Base-by-base conservation (phyloP, 352 stramenopile species). In the Pythium myriotylum region DNA sequence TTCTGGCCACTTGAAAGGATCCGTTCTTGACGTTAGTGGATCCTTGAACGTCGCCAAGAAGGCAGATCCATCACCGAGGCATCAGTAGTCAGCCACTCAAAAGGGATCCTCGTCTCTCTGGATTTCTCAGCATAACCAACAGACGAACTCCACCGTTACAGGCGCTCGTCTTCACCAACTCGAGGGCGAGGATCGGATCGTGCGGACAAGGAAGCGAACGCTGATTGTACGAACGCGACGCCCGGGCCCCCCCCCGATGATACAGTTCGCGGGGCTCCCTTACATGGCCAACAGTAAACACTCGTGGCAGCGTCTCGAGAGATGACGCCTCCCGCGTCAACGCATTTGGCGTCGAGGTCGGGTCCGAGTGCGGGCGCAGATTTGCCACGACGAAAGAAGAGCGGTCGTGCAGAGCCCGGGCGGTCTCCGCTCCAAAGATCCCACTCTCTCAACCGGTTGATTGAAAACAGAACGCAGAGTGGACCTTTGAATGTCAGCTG, bases 31-130 rank as follows among this genome's bases (percentile, higher is more conserved):
- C 37, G n/a, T 14, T 16, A 4, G 13, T 6, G 17, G 37, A 43
- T 43, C 37, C 37, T 43, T 43, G 37, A 43, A 43, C 37, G 37
- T 43, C 37, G 37, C 37, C 37, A 43, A 43, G 13, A 35, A 35
- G 29, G 29, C 29, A 35, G 29, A 35, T 35, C 29, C 10, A 35
- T 35, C 29, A 35, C 10, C 29, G 29, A 35, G 29, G 29, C 29
- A 10, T 35, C 29, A 35, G 29, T 40, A 40, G 13, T 43, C 37
- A 17, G 14, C 33, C 8, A 40, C 8, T 40, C 33, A 8, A 14
- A 43, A 20, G 4, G 37, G 37, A 43, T 4, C 37, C 37, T 20
- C 17, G 37, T 4, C 33, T 8, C 8, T 6, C 37, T 20, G 17
- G 37, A 43, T 43, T 43, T 43, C 17, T 43, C 37, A 43, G 37